Conservation (phyloP, 805 yeast species). For the Kodamaea neixiangensis region DNA sequence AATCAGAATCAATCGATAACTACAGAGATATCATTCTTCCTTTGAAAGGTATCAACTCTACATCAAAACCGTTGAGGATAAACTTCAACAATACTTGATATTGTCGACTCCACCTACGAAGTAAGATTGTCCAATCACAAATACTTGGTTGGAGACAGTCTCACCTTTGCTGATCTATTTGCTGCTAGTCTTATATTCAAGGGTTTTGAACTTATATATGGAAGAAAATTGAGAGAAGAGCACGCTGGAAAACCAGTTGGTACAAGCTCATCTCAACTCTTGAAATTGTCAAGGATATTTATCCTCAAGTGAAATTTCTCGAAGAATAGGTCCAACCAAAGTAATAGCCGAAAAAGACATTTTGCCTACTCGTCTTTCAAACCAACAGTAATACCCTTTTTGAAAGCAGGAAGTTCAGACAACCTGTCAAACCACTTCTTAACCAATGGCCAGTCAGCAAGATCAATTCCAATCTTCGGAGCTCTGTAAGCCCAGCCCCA, state of each 20-base stretch:
- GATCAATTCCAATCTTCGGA: slow-evolving; percentile 27
- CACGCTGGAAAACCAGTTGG: slow-evolving; percentile 73
- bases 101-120: slow-evolving; percentile 24
- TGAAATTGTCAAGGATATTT: neutral
- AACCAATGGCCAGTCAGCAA: slow-evolving; percentile 41
- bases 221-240: slow-evolving; percentile 59
- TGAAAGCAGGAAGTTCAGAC: slow-evolving; percentile 33
- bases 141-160: slow-evolving; percentile 49
- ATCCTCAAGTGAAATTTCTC: neutral
- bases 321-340: neutral
- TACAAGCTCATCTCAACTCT: slow-evolving; percentile 20
- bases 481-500: slow-evolving; percentile 46
- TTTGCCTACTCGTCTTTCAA: neutral
- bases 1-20: slow-evolving; percentile 59
- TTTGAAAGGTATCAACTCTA: slow-evolving; percentile 66
- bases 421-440: slow-evolving; percentile 43
- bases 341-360: no score
- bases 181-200: slow-evolving; percentile 44
- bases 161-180: slow-evolving; percentile 47
- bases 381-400: slow-evolving; percentile 14
- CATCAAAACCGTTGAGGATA: slow-evolving; percentile 71
- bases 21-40: slow-evolving; percentile 53
- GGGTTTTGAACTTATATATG: slow-evolving; percentile 61
- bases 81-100: slow-evolving; percentile 34
- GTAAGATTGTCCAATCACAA: slow-evolving; percentile 41